Conservation (phyloP, 805 yeast genomes). For the Priceomyces carsonii region DNA sequence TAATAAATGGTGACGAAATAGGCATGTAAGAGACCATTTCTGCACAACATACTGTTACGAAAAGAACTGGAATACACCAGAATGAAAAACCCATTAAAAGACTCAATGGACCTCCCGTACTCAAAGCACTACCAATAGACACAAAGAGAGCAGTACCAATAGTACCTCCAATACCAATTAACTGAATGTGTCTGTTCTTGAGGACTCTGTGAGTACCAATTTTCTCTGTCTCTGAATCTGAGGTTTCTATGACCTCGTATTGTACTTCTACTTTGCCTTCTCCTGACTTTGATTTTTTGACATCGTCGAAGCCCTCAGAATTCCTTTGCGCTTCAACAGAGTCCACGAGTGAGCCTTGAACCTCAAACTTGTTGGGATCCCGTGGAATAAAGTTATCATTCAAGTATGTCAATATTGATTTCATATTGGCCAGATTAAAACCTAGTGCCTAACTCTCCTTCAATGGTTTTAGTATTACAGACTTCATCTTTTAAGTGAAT, state of each 20-base stretch:
- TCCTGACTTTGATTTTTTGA: background rate
- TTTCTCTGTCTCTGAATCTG: background rate
- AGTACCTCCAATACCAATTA: conserved; percentile 42
- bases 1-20: conserved; percentile 36
- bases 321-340: background rate
- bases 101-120: conserved; percentile 35
- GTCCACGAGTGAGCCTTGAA: background rate
- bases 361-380: background rate
- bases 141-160: conserved; percentile 41
- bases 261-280: background rate
- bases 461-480: too few species aligned
- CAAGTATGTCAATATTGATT: background rate
- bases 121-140: conserved; percentile 35
- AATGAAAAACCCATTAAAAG: conserved; percentile 30
- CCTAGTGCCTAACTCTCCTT: too few species aligned
- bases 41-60: conserved; percentile 34
- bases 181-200: conserved; percentile 34
- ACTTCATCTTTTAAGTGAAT: too few species aligned
- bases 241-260: background rate
- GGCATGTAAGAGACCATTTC: conserved; percentile 40
- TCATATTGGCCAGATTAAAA: conserved; percentile 1
- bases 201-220: conserved; percentile 11
- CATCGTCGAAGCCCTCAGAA: background rate
- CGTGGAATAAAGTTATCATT: conserved; percentile 1
- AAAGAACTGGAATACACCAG: conserved; percentile 30